Conservation (phyloP, 148 eudicot genomes). For the Rhododendron mucronatum region DNA sequence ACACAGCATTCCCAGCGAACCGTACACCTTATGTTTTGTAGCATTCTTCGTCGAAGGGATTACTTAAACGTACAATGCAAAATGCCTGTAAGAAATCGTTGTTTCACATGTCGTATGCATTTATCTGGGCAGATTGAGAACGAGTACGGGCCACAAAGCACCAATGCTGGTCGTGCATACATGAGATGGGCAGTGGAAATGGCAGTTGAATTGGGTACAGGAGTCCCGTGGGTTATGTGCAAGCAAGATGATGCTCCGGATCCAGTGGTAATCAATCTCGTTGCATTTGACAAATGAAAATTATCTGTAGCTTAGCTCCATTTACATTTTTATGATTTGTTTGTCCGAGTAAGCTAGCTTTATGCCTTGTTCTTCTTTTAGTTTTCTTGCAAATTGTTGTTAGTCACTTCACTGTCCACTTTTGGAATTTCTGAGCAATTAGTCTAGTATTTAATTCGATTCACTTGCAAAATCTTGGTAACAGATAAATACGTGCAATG, state of each 20-base stretch:
- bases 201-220: slow-evolving; percentile 69
- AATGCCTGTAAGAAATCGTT: not conserved
- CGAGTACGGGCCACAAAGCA: slow-evolving; percentile 63
- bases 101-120: not conserved
- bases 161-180: slow-evolving; percentile 59
- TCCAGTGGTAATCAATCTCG: slow-evolving; percentile 52
- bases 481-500: slow-evolving; percentile 96
- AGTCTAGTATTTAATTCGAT: not conserved
- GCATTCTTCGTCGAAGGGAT: not conserved
- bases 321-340: not conserved
- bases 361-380: not conserved
- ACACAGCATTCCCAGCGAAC: not conserved
- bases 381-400: not conserved
- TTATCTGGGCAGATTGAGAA: slow-evolving; percentile 66
- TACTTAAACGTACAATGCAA: not conserved
- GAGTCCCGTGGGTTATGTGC: slow-evolving; percentile 99
- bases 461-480: not conserved
- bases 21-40: not conserved
- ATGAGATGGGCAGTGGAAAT: slow-evolving; percentile 91
- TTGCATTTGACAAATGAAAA: not conserved
- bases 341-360: not conserved
- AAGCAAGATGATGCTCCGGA: slow-evolving; percentile 90
- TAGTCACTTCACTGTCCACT: not conserved
- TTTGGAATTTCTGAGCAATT: not conserved
- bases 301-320: not conserved